Conservation (phyloP, 148 eudicot genomes). For the Cornus kousa region DNA sequence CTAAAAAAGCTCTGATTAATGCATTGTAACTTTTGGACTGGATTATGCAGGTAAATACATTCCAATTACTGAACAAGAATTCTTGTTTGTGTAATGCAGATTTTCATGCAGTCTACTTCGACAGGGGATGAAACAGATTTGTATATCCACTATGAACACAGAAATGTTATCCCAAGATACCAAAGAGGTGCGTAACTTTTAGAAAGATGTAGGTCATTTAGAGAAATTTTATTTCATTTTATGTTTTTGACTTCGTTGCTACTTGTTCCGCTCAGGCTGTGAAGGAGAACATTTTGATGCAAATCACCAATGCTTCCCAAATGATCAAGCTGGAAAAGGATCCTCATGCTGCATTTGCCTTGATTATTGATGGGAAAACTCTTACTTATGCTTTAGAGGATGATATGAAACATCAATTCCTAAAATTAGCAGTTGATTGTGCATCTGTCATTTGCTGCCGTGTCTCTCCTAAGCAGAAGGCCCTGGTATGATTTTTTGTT, state of each 20-base stretch:
- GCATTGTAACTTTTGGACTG: neutral
- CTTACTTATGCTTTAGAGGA: constrained; percentile 75
- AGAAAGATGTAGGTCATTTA: constrained; percentile 9
- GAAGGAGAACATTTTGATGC: constrained; percentile 62
- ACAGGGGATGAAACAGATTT: constrained; percentile 93
- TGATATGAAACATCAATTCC: constrained; percentile 73
- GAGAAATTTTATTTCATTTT: constrained; percentile 19
- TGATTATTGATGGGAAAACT: constrained; percentile 87
- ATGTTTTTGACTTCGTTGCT: constrained; percentile 26
- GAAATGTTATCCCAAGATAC: constrained; percentile 47
- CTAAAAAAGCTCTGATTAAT: neutral
- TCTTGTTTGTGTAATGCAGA: constrained; percentile 35
- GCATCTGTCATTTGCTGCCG: constrained; percentile 98
- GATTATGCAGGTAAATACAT: neutral
- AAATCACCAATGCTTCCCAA: constrained; percentile 74
- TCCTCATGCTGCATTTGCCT: constrained; percentile 90
- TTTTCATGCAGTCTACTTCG: constrained; percentile 91
- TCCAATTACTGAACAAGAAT: neutral
- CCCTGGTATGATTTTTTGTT: constrained; percentile 50
- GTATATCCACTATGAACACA: constrained; percentile 44
- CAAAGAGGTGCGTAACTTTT: constrained; percentile 53
- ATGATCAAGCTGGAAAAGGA: constrained; percentile 85
- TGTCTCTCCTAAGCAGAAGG: constrained; percentile 96
- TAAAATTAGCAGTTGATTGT: constrained; percentile 73
- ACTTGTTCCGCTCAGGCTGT: constrained; percentile 43